Evolutionary conservation across 345 rosid genomes (phyloP).

Genomic region (Citrus maxima): DNA sequence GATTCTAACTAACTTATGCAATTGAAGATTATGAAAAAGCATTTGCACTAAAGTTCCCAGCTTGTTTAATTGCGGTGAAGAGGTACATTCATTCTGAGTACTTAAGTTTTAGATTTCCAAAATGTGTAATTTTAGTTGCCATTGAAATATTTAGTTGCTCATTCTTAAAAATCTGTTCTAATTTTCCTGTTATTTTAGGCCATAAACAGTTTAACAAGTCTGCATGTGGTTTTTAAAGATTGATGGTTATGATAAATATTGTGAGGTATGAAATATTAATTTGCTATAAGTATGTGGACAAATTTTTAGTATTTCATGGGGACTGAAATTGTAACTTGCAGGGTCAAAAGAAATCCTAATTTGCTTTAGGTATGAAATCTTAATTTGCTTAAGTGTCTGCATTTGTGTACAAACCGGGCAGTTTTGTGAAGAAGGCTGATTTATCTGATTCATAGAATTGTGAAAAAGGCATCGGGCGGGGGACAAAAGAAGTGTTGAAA

Average conservation of each 20-base stretch:
- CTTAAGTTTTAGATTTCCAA: constrained; percentile 93
- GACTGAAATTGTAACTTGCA: not conserved
- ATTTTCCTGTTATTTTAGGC: constrained; percentile 44
- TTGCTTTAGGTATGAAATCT: no score
- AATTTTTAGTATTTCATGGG: not conserved
- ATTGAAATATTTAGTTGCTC: not conserved
- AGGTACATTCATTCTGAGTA: constrained; percentile 90
- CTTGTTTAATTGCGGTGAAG: constrained; percentile 81
- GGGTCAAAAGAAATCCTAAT: no score
- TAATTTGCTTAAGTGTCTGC: no score
- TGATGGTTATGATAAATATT: constrained; percentile 86
- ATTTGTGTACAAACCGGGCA: no score
- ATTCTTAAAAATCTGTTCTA: not conserved
- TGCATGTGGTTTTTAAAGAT: constrained; percentile 89
- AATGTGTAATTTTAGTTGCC: constrained; percentile 60
- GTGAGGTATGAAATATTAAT: constrained; percentile 47
- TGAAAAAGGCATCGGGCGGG: no score
- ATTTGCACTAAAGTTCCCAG: constrained; percentile 71
- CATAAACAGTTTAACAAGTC: constrained; percentile 81
- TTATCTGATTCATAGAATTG: no score
- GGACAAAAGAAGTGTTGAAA: no score
- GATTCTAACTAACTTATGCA: constrained; percentile 82
- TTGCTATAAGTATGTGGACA: not conserved
- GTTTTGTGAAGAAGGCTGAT: no score
- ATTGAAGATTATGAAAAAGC: constrained; percentile 84